Evolutionary conservation across 495 filamentous ascomycete genomes (phyloP), one percentile per base, ranked within the genome.

Genomic region (Aspergillus leporis): DNA sequence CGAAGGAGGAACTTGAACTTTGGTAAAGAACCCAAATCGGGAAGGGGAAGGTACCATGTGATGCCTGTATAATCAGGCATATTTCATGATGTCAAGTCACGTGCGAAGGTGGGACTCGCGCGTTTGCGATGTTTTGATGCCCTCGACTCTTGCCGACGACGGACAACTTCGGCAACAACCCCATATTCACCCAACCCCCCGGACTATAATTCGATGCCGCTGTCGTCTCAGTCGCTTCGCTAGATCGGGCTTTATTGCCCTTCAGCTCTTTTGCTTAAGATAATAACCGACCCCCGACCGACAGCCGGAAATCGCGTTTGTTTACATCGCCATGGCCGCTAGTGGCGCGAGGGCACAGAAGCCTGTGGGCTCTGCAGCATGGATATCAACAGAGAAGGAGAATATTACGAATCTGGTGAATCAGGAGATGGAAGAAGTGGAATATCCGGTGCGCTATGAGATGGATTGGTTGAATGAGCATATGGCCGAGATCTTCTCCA

Each of bases 401-500:
- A 85, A 87, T 62, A 74, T 86, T n/a, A 68, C 76, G 30, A 79
- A 85, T 23, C 76, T 90, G 41, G 74, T 87, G 36, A 77, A 81
- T 5, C 82, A 90, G 65, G 94, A 98, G 70, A 78, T 89, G 51
- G 92, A 96, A 61, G 92, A 96, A 70, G 92, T 96, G 67, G 83
- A 90, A 51, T 98, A 89, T 74, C 87, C 90, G 0, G 91, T 89
- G 59, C 85, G 89, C 43, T 92, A 96, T 74, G 93, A 98, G 66
- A 77, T 97, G 68, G 93, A 94, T 64, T 97, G 93, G 92, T 74
- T 97, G 64, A 97, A 97, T 66, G 93, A 97, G 73, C 93, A 97
- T 73, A 96, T 97, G 93, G 85, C 85, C 30, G 91, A 96, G 62
- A 90, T 97, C 58, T 96, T 98, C 69, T 89, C 85, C 62, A 86